Percentiles rank a stretch among this genome's conserved stretches.
These are phyloP conservation scores for Alternaria ethzedia DNA, from an alignment of 2,329 filamentous ascomycete species.

Conservation along the genomic window DNA sequence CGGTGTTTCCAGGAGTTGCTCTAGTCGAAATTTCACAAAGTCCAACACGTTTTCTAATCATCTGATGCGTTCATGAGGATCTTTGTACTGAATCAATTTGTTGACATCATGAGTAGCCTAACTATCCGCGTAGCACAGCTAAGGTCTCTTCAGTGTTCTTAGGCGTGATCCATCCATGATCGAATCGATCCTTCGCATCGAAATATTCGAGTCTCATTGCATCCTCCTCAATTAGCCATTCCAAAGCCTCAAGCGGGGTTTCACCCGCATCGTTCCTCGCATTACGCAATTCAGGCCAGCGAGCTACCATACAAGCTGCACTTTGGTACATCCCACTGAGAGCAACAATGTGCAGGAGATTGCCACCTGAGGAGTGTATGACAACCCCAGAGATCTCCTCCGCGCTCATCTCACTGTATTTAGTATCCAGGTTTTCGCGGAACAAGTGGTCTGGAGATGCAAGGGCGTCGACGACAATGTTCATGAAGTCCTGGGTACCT, in stretches of 20 bases:
- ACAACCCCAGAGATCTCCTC: not conserved
- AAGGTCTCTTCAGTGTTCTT: not conserved
- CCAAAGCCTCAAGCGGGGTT: not conserved
- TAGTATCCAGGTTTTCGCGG: not conserved
- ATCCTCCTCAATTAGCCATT: not conserved
- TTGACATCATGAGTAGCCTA: not conserved
- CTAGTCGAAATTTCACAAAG: not conserved
- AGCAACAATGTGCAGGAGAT: not conserved
- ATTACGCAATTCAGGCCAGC: not conserved
- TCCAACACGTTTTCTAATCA: not conserved
- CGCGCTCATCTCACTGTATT: not conserved
- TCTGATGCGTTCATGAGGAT: not conserved
- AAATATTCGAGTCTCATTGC: not conserved
- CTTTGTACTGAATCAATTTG: not conserved
- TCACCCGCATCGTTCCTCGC: not conserved
- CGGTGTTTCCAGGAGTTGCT: not conserved
- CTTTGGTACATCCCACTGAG: not conserved
- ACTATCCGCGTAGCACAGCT: not conserved
- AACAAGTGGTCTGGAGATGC: not conserved
- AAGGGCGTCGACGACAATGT: not conserved
- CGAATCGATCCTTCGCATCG: not conserved
- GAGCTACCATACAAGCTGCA: not conserved
- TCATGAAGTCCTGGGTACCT: not conserved
- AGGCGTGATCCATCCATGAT: not conserved
- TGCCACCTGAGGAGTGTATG: not conserved